These are phyloP conservation scores for Sesbania bispinosa DNA, from an alignment of 306 rosid genomes.

Conservation along the genomic window DNA sequence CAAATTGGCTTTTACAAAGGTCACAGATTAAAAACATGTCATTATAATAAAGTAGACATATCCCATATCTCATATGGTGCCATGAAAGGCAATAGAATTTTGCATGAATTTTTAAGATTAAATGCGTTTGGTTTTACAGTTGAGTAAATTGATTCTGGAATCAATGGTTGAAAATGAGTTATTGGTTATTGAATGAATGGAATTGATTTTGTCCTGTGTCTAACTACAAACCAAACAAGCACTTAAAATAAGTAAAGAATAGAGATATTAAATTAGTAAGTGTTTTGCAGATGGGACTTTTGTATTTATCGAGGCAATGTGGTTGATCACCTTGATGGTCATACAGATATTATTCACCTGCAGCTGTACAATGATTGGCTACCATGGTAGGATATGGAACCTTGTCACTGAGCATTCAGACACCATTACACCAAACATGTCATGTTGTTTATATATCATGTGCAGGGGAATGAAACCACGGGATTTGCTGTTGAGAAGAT, in stretches of 20 bases:
- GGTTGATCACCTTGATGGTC: constrained; percentile 90
- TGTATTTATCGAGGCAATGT: constrained; percentile 59
- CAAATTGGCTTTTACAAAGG: too few relatives aligned
- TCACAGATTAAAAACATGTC: too few relatives aligned
- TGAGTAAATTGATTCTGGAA: too few relatives aligned
- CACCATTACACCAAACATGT: not conserved
- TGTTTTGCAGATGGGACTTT: constrained; percentile 89
- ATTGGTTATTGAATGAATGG: too few relatives aligned
- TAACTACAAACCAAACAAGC: too few relatives aligned
- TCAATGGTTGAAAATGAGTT: too few relatives aligned
- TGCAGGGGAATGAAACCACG: constrained; percentile 82
- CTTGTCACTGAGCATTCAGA: constrained; percentile 1
- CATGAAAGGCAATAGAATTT: too few relatives aligned
- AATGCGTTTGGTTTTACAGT: too few relatives aligned
- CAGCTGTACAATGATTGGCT: constrained; percentile 72
- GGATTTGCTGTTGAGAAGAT: constrained; percentile 74
- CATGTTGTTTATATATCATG: constrained; percentile 14
- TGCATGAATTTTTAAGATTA: not conserved
- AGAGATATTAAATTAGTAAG: constrained; percentile 28
- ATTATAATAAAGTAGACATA: too few relatives aligned
- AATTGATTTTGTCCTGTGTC: too few relatives aligned
- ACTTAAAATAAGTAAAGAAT: too few relatives aligned
- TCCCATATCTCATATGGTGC: too few relatives aligned
- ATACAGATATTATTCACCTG: constrained; percentile 76
- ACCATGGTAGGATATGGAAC: constrained; percentile 53